A percentile compares a stretch with the other conserved stretches of the same genome.
phyloP scores from a whole-genome alignment of 306 rosid species.

The Quercus rubra region DNA sequence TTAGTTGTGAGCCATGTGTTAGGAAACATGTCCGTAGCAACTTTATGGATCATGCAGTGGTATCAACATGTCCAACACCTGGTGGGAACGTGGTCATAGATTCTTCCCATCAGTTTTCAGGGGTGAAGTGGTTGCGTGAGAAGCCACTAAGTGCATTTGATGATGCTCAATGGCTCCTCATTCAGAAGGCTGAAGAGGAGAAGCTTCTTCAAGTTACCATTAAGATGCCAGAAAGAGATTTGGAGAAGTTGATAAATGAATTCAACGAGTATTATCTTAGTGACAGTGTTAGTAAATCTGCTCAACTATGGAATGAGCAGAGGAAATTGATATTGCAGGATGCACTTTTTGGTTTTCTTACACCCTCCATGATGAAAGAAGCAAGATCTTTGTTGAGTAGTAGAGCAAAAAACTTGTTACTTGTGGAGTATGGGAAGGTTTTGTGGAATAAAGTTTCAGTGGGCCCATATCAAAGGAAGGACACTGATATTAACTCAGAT shows the following conservation, averaged over 20 bases:
- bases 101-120: constrained; percentile 82
- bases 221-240: constrained; percentile 75
- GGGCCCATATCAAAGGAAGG: constrained; percentile 91
- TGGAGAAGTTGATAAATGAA: constrained; percentile 66
- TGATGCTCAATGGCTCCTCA: constrained; percentile 97
- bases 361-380: constrained; percentile 94
- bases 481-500: constrained; percentile 72
- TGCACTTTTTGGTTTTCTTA: constrained; percentile 78
- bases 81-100: constrained; percentile 75
- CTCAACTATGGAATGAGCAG: constrained; percentile 98
- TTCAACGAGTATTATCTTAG: constrained; percentile 89
- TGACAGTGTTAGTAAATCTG: constrained; percentile 96
- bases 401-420: constrained; percentile 78
- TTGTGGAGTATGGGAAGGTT: constrained; percentile 77
- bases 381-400: constrained; percentile 72
- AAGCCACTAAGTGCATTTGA: constrained; percentile 81
- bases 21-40: constrained; percentile 85
- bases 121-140: constrained; percentile 87
- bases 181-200: constrained; percentile 96
- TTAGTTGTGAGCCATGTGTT: constrained; percentile 96
- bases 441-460: constrained; percentile 91
- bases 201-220: constrained; percentile 87
- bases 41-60: constrained; percentile 78
- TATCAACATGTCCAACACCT: constrained; percentile 82
- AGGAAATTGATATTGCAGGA: constrained; percentile 83